phyloP scores from a whole-genome alignment of 1,139 yeast genomes.

The Geotrichum aggregatum region DNA sequence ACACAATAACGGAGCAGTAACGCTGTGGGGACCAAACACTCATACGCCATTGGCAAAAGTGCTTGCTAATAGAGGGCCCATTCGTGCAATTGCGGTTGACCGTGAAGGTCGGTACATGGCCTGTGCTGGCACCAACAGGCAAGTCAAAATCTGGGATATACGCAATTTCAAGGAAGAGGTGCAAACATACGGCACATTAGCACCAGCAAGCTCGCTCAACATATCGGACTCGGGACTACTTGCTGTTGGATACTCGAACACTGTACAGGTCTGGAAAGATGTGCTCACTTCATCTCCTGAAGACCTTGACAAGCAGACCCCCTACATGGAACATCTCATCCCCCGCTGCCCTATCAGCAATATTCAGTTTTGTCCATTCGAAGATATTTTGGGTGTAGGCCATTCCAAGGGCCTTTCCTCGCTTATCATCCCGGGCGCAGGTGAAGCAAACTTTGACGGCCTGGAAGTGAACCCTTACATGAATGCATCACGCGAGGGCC shows the following conservation, averaged over 20 bases:
- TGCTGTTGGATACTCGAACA: constrained; percentile 92
- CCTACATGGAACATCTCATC: constrained; percentile 86
- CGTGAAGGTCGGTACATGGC: constrained; percentile 95
- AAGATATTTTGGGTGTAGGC: constrained; percentile 90
- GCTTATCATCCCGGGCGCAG: constrained; percentile 89
- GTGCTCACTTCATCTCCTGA: constrained; percentile 36
- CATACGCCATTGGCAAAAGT: constrained; percentile 80
- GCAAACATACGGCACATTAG: constrained; percentile 63
- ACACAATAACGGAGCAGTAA: constrained; percentile 86
- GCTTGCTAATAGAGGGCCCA: constrained; percentile 79
- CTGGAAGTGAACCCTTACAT: constrained; percentile 90
- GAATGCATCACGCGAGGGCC: constrained; percentile 67
- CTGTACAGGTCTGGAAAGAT: constrained; percentile 60
- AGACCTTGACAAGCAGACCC: constrained; percentile 53
- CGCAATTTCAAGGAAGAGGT: constrained; percentile 72
- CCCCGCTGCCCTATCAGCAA: constrained; percentile 72
- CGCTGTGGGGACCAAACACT: constrained; percentile 91
- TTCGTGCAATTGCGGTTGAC: constrained; percentile 78
- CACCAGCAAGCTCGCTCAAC: constrained; percentile 76
- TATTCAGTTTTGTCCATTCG: constrained; percentile 82
- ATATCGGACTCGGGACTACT: constrained; percentile 86
- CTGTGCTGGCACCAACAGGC: constrained; percentile 81
- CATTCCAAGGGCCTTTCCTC: constrained; percentile 75
- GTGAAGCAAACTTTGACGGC: constrained; percentile 97
- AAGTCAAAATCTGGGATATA: constrained; percentile 89